Evolutionary conservation across 1,284 basidiomycete species (phyloP), one percentile per base, ranked within the genome.

Genomic region (Somion occarium): DNA sequence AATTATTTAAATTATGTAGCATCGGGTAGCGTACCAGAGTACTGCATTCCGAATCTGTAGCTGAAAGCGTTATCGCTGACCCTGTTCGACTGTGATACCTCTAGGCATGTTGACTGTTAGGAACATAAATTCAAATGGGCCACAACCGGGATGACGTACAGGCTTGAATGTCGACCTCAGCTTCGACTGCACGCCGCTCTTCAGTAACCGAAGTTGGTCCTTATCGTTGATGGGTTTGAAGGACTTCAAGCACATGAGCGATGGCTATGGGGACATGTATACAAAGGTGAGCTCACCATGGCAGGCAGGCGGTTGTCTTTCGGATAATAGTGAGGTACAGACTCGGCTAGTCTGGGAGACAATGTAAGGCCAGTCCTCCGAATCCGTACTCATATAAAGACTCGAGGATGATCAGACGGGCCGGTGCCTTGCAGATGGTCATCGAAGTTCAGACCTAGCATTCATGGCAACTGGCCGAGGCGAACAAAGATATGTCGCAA

Each of bases 271-370:
- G 44, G 20, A 20, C n/a, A 11, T 4, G 37, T 25, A 26, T 34
- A 34, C 53, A 49, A 43, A n/a, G 22, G 23, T 39, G 37, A 45
- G 54, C 59, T 53, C 52, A 61, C 61, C 59, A 57, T 63, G 47
- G 43, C 52, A 55, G 48, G 30, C 52, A 44, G 52, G 56, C 49
- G 51, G 58, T 55, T 54, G 57, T 53, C 52, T 52, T 53, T 63
- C 63, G 64, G 64, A 61, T 62, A 63, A 62, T 62, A 59, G 44
- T 55, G 49, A 58, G 62, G 61, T 54, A 48, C 57, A 64, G 61
- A 53, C 55, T 66, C 63, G 64, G 64, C 50, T 63, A 54, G 59
- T 61, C 25, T 52, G 54, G 57, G 61, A 59, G 57, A 38, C 49
- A 47, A 46, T 50, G 51, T 55, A 56, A 54, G 51, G 43, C 43